Evolutionary conservation across 2,329 filamentous ascomycete genomes (phyloP).

Genomic region (Aspergillus fumigatiaffinis): DNA sequence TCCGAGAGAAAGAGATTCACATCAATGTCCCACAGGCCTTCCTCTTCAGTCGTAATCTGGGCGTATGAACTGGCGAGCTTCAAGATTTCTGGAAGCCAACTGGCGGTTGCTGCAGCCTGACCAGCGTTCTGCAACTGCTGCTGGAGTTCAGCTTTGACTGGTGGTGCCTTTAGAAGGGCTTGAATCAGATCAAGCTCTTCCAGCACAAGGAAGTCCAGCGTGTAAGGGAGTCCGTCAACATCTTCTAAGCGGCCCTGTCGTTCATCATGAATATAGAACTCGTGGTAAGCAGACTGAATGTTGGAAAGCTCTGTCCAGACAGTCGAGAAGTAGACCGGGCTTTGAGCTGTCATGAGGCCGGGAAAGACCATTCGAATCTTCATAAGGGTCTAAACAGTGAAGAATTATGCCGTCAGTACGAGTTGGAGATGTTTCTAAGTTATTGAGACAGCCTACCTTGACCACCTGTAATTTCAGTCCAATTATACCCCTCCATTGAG

Average conservation of each 20-base stretch:
- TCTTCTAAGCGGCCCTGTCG: conserved; percentile 86
- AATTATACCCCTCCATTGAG: conserved; percentile 74
- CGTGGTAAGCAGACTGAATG: conserved; percentile 68
- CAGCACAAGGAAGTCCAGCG: conserved; percentile 85
- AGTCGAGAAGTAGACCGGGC: conserved; percentile 74
- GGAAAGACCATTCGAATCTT: conserved; percentile 84
- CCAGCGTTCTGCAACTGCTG: conserved; percentile 64
- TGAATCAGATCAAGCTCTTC: conserved; percentile 96
- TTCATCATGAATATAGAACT: conserved; percentile 81
- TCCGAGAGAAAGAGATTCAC: conserved; percentile 93
- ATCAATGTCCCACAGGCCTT: conserved; percentile 94
- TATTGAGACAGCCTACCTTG: conserved; percentile 51
- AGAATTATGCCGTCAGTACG: conserved; percentile 9
- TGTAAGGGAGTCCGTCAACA: conserved; percentile 86
- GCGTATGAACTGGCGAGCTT: conserved; percentile 79
- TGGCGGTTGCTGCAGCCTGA: conserved; percentile 58
- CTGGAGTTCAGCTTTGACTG: conserved; percentile 85
- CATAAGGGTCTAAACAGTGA: conserved; percentile 64
- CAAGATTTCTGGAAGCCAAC: conserved; percentile 86
- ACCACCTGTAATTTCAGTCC: conserved; percentile 91
- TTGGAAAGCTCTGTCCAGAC: conserved; percentile 83
- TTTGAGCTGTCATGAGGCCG: conserved; percentile 75
- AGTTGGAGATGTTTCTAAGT: neutral
- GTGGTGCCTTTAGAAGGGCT: conserved; percentile 79
- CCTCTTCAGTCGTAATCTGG: conserved; percentile 87